Evolutionary conservation across 2,329 filamentous ascomycete species (phyloP).

Genomic region (Teratosphaeria viscida): DNA sequence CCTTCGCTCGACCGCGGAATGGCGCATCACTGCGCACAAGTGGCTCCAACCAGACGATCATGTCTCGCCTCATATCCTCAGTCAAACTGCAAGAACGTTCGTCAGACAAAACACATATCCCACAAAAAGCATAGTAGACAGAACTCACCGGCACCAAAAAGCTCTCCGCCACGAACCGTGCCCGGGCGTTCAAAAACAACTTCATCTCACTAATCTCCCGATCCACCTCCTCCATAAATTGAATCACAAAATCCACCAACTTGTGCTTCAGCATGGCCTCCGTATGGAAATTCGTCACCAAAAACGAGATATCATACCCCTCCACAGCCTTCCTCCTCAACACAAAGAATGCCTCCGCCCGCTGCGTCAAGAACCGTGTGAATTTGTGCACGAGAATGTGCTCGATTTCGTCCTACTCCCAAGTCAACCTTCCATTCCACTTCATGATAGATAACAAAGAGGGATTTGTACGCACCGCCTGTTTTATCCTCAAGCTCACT

Average conservation of each 20-base stretch:
- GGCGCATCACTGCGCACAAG: background rate
- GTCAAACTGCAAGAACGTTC: slow-evolving; percentile 13
- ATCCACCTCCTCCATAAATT: slow-evolving; percentile 99
- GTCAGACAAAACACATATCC: background rate
- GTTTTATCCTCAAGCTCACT: slow-evolving; percentile 98
- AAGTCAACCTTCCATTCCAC: background rate
- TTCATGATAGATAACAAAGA: too few relatives aligned
- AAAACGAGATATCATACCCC: slow-evolving; percentile 96
- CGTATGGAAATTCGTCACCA: slow-evolving; percentile 98
- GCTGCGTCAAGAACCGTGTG: slow-evolving; percentile 87
- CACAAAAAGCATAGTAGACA: background rate
- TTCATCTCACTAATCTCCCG: slow-evolving; percentile 99
- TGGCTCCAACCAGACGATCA: background rate
- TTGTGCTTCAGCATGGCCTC: slow-evolving; percentile 99
- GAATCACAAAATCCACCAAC: slow-evolving; percentile 96
- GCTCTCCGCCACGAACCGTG: slow-evolving; percentile 94
- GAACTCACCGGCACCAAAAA: slow-evolving; percentile 79
- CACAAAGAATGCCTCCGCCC: slow-evolving; percentile 96
- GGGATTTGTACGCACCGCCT: slow-evolving; percentile 44
- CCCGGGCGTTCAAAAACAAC: slow-evolving; percentile 93
- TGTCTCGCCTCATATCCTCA: background rate
- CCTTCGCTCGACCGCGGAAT: background rate
- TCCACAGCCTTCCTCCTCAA: slow-evolving; percentile 89
- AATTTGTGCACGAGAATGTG: slow-evolving; percentile 98
- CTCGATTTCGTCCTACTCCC: slow-evolving; percentile 71